A percentile compares a stretch with the other conserved stretches of the same genome.
These are phyloP conservation scores for Penicillium concentricum DNA, from an alignment of 2,329 filamentous ascomycete genomes.

Conservation along the genomic window DNA sequence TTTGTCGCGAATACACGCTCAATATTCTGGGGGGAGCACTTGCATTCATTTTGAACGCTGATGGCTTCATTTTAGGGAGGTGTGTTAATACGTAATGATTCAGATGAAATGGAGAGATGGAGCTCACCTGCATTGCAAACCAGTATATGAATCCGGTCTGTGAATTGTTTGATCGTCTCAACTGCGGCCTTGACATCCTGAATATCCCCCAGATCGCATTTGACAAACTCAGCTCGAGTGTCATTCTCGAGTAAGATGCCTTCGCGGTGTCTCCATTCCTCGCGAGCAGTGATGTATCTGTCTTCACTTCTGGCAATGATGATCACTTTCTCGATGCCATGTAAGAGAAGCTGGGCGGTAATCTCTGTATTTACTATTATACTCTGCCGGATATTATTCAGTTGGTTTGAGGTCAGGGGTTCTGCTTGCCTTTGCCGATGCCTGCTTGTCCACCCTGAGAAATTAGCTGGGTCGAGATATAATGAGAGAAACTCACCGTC, in stretches of 20 bases:
- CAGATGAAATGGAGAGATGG: not conserved
- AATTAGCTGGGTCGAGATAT: not conserved
- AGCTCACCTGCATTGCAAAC: conserved; percentile 33
- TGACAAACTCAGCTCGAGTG: conserved; percentile 24
- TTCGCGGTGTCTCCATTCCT: conserved; percentile 22
- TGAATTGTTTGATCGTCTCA: conserved; percentile 19
- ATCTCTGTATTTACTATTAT: conserved; percentile 22
- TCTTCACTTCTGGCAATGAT: conserved; percentile 27
- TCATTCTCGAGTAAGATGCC: conserved; percentile 21
- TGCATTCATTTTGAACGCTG: conserved; percentile 21
- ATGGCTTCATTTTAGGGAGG: conserved; percentile 11
- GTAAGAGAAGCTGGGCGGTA: conserved; percentile 31
- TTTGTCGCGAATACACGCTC: conserved; percentile 52
- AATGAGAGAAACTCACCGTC: conserved; percentile 18
- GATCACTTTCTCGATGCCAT: conserved; percentile 30
- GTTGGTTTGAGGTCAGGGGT: not conserved
- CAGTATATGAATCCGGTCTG: conserved; percentile 32
- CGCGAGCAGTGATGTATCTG: conserved; percentile 24
- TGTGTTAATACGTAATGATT: not conserved
- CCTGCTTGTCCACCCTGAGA: conserved; percentile 30
- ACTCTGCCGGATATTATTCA: not conserved
- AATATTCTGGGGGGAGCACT: conserved; percentile 39
- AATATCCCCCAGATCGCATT: conserved; percentile 34
- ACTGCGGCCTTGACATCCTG: conserved; percentile 21
- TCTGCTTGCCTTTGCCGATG: conserved; percentile 27